These are phyloP conservation scores for Paecilomyces sp. DNA, from an alignment of 2,329 filamentous ascomycete genomes.

Conservation along the genomic window DNA sequence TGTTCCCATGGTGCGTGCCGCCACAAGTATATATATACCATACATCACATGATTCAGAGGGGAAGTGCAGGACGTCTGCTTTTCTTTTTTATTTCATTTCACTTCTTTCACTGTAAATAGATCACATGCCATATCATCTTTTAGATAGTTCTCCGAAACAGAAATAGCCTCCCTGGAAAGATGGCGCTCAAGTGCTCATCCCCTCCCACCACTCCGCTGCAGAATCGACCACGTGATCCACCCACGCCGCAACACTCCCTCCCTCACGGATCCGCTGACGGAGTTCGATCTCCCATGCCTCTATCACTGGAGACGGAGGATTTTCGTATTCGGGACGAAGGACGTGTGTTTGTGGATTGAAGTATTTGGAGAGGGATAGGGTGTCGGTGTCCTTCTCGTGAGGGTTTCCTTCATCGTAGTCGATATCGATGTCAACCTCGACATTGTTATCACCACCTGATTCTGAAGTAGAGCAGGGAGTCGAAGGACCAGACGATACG, in stretches of 20 bases:
- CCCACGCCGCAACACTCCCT: not conserved
- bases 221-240: not conserved
- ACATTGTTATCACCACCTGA: too few relatives aligned
- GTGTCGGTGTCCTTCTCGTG: not conserved
- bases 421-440: too few relatives aligned
- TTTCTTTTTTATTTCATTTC: too few relatives aligned
- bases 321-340: not conserved
- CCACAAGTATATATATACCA: not conserved
- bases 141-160: not conserved
- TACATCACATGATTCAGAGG: not conserved
- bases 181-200: not conserved
- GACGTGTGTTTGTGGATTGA: not conserved
- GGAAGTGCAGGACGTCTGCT: too few relatives aligned
- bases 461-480: not conserved
- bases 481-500: not conserved
- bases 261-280: not conserved
- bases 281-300: not conserved
- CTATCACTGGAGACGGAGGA: not conserved
- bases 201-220: not conserved
- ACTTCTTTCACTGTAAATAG: too few relatives aligned
- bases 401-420: not conserved
- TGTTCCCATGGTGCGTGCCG: not conserved
- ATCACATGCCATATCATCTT: too few relatives aligned
- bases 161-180: not conserved
- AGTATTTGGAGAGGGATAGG: not conserved